Base-by-base conservation (phyloP, 2,329 filamentous ascomycete species). In the Macrophomina phaseolina region DNA sequence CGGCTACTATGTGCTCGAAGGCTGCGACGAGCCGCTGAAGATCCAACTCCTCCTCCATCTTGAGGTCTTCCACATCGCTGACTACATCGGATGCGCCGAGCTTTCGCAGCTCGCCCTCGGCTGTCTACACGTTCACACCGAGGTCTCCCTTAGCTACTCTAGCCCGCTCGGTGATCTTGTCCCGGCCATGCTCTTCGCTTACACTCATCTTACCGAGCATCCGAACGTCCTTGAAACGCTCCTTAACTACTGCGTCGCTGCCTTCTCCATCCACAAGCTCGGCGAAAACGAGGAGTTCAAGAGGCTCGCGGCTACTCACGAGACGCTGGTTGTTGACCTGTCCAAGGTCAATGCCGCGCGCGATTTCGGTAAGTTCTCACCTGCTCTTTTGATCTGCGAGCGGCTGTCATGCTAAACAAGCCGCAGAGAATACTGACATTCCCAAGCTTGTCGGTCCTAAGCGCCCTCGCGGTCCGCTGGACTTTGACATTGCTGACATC, bases 201-300 rank as follows among this genome's bases (percentile, higher is more conserved):
- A 78, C 66, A 53, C 64, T 14, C 65, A 78, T 65, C 73, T 75
- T 55, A 64, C 68, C 28, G 69, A 69, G 28, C 52, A 71, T 3
- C 61, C 77, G 51, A 68, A 71, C 18, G 71, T 82, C 4, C 68
- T 80, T 7, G 75, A 81, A 49, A 78, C 76, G 0, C 71, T 83
- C 16, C 72, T 81, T 58, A 76, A 81, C 69, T 83, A 82, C 70
- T 82, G 80, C 67, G 73, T 83, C 23, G 72, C 74, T 6, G 73
- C 72, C 34, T 82, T 81, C 69, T 45, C 71, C 3, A 73, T 75
- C 32, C 80, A 83, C 67, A 69, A 70, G 16, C 73, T 83, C 3
- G 76, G 71, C 2, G 63, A 76, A 28, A 72, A 77, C 49, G 64
- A 67, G 11, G 75, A 76, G 2, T 83, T 83, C 70, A 72, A 74